Evolutionary conservation across 1,139 yeast genomes (phyloP), one percentile per base, ranked within the genome.

Genomic region (Kodamaea alishanica): DNA sequence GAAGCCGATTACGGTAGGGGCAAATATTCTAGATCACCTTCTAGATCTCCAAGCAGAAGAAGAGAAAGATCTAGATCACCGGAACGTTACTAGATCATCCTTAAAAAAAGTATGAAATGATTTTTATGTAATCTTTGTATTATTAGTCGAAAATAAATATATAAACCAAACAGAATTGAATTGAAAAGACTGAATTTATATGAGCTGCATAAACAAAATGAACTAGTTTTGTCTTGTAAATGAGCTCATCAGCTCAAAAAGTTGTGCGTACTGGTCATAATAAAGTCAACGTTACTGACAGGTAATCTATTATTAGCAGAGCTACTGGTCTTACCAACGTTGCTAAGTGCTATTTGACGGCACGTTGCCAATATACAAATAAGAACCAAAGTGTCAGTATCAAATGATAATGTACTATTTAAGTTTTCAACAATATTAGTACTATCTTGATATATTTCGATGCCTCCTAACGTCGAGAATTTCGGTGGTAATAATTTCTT

Each of bases 41-140:
- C 71, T 4, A 64, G 74, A 51, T 65, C 72, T 9, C 72, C 72
- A 10, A 58, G 58, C 40, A 45, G 56, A 33, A 52, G 47, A 11
- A 50, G 53, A 36, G 50, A 50, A 33, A 57, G 73, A 52, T 66
- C 73, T 29, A 63, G 72, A 49, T 67, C 73, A n/a, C 73, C 73
- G 8, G 68, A 61, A 43, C 61, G 67, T 35, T 52, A 53, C 31
- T 53, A 45, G 35, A 15, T 20, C 20, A 15, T 15, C 20, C 20
- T 15, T 3, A 15, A 15, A 15, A 15, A 15, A 4, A 8, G 26
- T 12, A 30, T 20, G 33, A 11, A 32, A 15, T 15, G 20, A 15
- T 15, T 15, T 15, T 15, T 15, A 15, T 15, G 20, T 15, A 15
- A 15, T 15, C 20, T 15, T 15, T 15, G 20, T 15, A 15, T 15